Evolutionary conservation across 2,329 filamentous ascomycete genomes (phyloP), one percentile per base, ranked within the genome.

Genomic region (Aspergillus oerlinghausenensis): DNA sequence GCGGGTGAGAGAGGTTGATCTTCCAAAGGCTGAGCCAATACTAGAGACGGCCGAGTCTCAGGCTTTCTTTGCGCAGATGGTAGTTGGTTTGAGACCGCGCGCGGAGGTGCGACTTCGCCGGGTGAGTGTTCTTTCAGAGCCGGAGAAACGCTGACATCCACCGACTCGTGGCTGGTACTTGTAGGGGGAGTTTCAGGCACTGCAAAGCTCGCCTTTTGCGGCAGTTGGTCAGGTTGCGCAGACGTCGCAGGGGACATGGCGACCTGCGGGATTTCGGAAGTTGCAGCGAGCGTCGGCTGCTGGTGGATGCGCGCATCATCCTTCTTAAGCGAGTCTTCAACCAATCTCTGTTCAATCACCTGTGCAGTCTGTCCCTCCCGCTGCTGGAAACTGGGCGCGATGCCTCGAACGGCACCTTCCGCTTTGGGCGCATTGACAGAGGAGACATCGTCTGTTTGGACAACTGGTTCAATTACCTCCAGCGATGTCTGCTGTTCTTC

Each of bases 201-300:
- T 0, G 58, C 53, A 48, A 55, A 51, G 48, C 54, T 63, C 43
- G 43, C 28, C 42, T 62, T 65, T 17, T 57, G 56, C 17, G 83
- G 81, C 1, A 83, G 85, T 2, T 80, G 84, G 5, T 79, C 63
- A 2, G 75, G 71, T 60, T 84, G 83, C 2, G 72, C 66, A 51
- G 71, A 64, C 40, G 56, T 54, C 21, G 62, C 29, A 3, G 60
- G 54, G 9, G 60, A 42, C 19, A 29, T 56, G 47, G 65, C 56
- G 1, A 49, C 55, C 25, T 57, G 63, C 17, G 55, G 49, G 21
- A 45, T 55, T 26, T 63, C 49, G 9, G 63, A 51, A 26, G 52
- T 50, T n/a, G 52, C 54, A 14, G 38, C 50, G 35, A 60, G 56
- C 7, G 53, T 57, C 35, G 59, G 48, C 42, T 63, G 48, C 29